Base-by-base conservation (phyloP, 2,329 filamentous ascomycete genomes). In the Venturia nashicola region DNA sequence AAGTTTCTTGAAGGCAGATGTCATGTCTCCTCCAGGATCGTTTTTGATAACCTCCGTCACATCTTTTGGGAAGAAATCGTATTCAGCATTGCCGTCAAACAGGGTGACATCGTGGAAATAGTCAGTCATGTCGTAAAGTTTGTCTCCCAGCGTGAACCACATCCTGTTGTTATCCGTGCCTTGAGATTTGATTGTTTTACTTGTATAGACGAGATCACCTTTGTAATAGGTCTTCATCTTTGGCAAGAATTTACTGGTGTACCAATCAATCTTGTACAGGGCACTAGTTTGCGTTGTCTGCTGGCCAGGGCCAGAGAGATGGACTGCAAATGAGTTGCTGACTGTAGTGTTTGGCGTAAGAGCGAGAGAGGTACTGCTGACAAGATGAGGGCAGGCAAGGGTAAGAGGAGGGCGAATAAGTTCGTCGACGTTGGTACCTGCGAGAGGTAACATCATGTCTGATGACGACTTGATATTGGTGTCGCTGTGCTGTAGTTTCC, bases 71-170 rank as follows among this genome's bases (percentile, higher is more conserved):
- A 99, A 79, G 76, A 95, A 97, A 11, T 82, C 74, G 76, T 90
- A 95, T 0, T 73, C 71, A 0, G 76, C 71, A 5, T 79, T 69
- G 63, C 86, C 78, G 70, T 82, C 78, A 23, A 70, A 61, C n/a
- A 79, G 68, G 9, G 87, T 77, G 51, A 86, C 76, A 0, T 91
- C 96, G 71, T 91, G 80, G 75, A 92, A 93, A 76, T 99, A 99
- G 73, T 97, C 85, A 0, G 90, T 96, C 63, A 99, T 76, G 72
- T 99, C 95, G 72, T 94, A 97, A 23, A 99, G 81, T 61, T 82
- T 83, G 63, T 86, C 80, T 39, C 90, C 80, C 66, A 96, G 84
- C 63, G 89, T 87, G 67, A 90, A 87, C 91, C 94, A 97, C 71
- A 83, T 82, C 69, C 89, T 87, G 63, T 85, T 81, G 18, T 86